Evolutionary conservation across 495 filamentous ascomycete genomes (phyloP).

Genomic region (Aspergillus coremiiformis): DNA sequence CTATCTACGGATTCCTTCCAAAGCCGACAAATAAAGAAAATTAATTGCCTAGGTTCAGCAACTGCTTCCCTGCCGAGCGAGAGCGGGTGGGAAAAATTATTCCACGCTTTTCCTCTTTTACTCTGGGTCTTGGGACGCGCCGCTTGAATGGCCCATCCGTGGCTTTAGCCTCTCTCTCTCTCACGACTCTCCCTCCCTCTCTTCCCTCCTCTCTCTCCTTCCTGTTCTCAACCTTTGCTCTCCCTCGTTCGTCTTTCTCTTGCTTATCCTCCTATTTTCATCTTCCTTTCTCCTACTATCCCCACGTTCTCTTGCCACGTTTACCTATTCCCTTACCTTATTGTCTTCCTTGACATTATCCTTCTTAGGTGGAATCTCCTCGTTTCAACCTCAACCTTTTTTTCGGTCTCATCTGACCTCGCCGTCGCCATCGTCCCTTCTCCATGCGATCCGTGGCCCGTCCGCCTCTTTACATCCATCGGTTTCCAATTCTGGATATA

Average conservation of each 20-base stretch:
- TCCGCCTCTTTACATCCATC: constrained; percentile 24
- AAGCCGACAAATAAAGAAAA: neutral
- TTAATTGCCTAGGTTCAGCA: constrained; percentile 1
- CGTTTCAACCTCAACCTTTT: constrained; percentile 26
- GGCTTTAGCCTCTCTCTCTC: constrained; percentile 22
- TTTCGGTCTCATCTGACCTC: constrained; percentile 15
- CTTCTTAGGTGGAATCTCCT: constrained; percentile 20
- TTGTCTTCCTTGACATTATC: constrained; percentile 20
- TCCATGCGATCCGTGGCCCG: constrained; percentile 31
- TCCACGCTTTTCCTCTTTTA: constrained; percentile 29
- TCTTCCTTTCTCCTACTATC: constrained; percentile 7
- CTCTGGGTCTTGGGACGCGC: constrained; percentile 24
- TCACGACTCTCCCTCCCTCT: constrained; percentile 11
- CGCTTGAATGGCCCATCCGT: constrained; percentile 24
- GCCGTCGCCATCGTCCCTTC: constrained; percentile 23
- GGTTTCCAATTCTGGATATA: constrained; percentile 17
- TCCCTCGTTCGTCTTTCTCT: constrained; percentile 6
- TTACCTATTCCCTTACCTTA: constrained; percentile 17
- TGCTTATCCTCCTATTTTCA: constrained; percentile 2
- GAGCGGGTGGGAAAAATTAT: constrained; percentile 24
- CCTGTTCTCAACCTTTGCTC: constrained; percentile 12
- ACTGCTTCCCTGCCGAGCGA: constrained; percentile 12
- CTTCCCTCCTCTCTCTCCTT: constrained; percentile 11
- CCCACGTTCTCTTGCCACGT: constrained; percentile 22
- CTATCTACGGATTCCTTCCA: neutral